Conservation (phyloP, 768 basidiomycete genomes). For the Symmetrospora coprosmae region DNA sequence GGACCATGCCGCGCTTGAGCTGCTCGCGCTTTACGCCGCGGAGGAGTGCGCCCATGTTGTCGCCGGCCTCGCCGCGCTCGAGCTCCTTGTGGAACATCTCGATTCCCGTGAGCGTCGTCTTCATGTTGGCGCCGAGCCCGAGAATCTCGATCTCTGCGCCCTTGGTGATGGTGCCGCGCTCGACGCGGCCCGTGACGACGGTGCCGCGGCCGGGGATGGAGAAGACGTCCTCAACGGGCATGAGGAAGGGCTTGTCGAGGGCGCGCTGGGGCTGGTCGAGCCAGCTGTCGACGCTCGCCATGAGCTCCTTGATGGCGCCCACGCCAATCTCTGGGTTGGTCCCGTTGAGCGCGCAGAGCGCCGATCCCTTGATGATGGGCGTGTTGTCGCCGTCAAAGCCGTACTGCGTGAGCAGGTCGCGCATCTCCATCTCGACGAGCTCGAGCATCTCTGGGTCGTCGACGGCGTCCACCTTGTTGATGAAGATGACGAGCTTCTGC, state of each 20-base stretch:
- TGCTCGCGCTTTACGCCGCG: slow-evolving; percentile 97
- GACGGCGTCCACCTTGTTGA: slow-evolving; percentile 97
- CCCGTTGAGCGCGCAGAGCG: slow-evolving; percentile 83
- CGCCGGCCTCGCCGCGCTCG: slow-evolving; percentile 91
- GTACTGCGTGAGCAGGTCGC: slow-evolving; percentile 78
- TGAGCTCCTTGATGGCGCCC: slow-evolving; percentile 63
- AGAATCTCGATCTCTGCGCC: slow-evolving; percentile 86
- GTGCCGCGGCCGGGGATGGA: slow-evolving; percentile 98
- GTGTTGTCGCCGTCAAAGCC: slow-evolving; percentile 95
- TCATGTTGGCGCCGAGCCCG: slow-evolving; percentile 63
- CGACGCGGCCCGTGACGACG: slow-evolving; percentile 87
- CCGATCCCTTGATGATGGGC: slow-evolving; percentile 96
- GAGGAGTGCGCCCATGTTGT: slow-evolving; percentile 96
- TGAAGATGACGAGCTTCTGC: slow-evolving; percentile 93
- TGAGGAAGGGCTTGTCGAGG: slow-evolving; percentile 91
- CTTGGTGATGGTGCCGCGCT: slow-evolving; percentile 81
- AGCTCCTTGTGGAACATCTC: slow-evolving; percentile 99
- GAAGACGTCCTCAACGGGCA: slow-evolving; percentile 91
- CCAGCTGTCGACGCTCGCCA: slow-evolving; percentile 82
- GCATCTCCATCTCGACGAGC: slow-evolving; percentile 99
- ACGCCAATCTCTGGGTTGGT: slow-evolving; percentile 64
- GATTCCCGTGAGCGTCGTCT: slow-evolving; percentile 84
- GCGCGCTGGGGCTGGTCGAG: slow-evolving; percentile 87
- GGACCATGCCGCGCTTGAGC: slow-evolving; percentile 79
- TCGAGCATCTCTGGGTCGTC: slow-evolving; percentile 96